A percentile compares a stretch with the other conserved stretches of the same genome.
Conservation (phyloP, 441 rosid species). For the Breynia disticha region DNA sequence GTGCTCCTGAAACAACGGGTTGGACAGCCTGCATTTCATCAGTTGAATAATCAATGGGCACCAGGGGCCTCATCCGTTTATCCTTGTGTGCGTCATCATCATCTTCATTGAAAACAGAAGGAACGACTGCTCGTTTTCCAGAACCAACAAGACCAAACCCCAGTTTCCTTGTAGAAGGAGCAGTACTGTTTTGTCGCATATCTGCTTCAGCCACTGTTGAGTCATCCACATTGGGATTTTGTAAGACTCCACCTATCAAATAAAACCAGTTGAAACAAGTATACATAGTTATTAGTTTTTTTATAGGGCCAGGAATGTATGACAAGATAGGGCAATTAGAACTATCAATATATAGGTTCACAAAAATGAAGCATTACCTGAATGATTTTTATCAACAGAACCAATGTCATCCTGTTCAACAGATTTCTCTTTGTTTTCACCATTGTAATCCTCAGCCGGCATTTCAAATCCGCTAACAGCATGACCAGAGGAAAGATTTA, state of each 20-base stretch:
- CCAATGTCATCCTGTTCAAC: constrained; percentile 27
- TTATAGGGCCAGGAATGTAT: constrained; percentile 6
- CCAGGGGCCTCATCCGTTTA: constrained; percentile 91
- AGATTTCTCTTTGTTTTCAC: constrained; percentile 33
- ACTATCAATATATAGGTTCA: no score
- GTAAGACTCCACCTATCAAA: constrained; percentile 36
- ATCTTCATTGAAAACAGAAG: constrained; percentile 87
- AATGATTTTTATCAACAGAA: constrained; percentile 27
- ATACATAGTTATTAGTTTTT: no score
- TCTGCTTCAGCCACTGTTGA: constrained; percentile 45
- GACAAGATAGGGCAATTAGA: constrained; percentile 7
- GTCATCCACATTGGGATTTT: constrained; percentile 52
- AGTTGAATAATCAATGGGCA: constrained; percentile 91
- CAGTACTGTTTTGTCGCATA: constrained; percentile 35
- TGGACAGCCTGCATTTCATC: constrained; percentile 90
- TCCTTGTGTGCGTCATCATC: constrained; percentile 85
- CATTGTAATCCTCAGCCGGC: constrained; percentile 24
- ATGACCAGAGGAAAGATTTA: constrained; percentile 44
- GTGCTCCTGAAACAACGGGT: constrained; percentile 45
- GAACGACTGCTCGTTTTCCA: constrained; percentile 85
- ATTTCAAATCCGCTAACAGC: constrained; percentile 36
- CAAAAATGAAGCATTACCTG: constrained; percentile 15
- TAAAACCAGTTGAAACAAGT: no score
- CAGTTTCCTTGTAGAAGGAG: constrained; percentile 53
- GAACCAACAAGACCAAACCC: constrained; percentile 97